These are phyloP conservation scores for Collariella sp. DNA, from an alignment of 495 filamentous ascomycete species.

Conservation along the genomic window DNA sequence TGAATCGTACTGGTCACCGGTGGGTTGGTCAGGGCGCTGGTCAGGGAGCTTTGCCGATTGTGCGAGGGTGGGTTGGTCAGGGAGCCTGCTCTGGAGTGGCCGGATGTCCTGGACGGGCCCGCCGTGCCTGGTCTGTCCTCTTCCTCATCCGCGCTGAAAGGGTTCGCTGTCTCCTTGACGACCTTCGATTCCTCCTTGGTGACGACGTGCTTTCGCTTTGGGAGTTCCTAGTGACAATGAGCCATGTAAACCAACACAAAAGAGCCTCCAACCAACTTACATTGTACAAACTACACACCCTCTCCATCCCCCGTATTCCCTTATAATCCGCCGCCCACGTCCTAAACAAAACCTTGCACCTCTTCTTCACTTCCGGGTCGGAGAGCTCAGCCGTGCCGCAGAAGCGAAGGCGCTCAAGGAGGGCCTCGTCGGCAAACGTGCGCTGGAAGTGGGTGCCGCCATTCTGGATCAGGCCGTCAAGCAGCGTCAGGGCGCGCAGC, in stretches of 20 bases:
- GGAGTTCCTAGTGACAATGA: conserved; percentile 40
- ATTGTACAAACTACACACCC: conserved; percentile 72
- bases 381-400: conserved; percentile 77
- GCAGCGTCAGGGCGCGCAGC: conserved; percentile 77
- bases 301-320: conserved; percentile 68
- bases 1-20: conserved; percentile 21
- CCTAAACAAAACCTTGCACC: conserved; percentile 76
- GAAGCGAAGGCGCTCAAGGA: conserved; percentile 85
- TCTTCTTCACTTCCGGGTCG: conserved; percentile 74
- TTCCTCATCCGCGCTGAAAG: conserved; percentile 53
- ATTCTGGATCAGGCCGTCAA: conserved; percentile 93
- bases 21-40: conserved; percentile 15
- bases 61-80: conserved; percentile 15
- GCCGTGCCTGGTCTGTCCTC: conserved; percentile 12
- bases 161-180: conserved; percentile 63
- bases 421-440: conserved; percentile 80
- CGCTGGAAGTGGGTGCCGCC: conserved; percentile 83
- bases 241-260: neutral
- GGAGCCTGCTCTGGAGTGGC: conserved; percentile 22
- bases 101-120: conserved; percentile 21
- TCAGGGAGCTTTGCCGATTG: no score
- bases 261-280: conserved; percentile 18
- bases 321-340: conserved; percentile 84
- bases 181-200: conserved; percentile 73
- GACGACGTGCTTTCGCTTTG: conserved; percentile 45